A percentile compares a stretch with the other conserved stretches of the same genome.
phyloP scores from a whole-genome alignment of 495 filamentous ascomycete genomes.

The Saxophila tyrrhenica region DNA sequence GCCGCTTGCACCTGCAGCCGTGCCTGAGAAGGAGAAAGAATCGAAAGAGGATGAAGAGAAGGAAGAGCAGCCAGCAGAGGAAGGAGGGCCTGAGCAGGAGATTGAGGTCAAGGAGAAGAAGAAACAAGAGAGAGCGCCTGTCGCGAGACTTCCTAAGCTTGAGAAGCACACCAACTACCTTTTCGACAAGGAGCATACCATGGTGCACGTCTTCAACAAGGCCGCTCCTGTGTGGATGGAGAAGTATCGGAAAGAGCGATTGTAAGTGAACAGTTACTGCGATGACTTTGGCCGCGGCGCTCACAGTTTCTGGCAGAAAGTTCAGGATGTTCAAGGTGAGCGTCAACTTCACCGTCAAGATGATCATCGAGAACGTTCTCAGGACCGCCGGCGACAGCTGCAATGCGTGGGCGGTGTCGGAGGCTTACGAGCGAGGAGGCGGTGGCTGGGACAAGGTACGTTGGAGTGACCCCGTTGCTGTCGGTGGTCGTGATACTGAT shows the following conservation, averaged over 20 bases:
- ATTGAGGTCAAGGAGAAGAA: constrained; percentile 1
- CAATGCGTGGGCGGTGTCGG: constrained; percentile 13
- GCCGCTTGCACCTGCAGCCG: neutral
- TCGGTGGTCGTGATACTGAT: neutral
- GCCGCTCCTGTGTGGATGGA: constrained; percentile 11
- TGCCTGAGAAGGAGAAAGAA: neutral
- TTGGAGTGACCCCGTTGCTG: neutral
- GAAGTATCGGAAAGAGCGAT: constrained; percentile 5
- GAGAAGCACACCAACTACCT: constrained; percentile 11
- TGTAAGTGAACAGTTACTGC: neutral
- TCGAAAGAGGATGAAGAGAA: neutral
- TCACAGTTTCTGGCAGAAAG: neutral
- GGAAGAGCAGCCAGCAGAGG: too few relatives aligned
- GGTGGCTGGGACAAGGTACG: constrained; percentile 8
- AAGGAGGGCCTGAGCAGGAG: too few relatives aligned
- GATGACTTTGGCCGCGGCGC: neutral
- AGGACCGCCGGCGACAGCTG: neutral
- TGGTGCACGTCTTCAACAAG: constrained; percentile 13
- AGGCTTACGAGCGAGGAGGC: constrained; percentile 8
- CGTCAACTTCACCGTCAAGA: constrained; percentile 5
- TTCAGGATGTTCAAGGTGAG: constrained; percentile 16
- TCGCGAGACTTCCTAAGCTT: constrained; percentile 1
- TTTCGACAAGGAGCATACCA: constrained; percentile 4
- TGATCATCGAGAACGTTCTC: constrained; percentile 10
- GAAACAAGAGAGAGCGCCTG: neutral